Evolutionary conservation across 106 monocot genomes (phyloP), one percentile per base, ranked within the genome.

Genomic region (Apostasia shenzhenica): DNA sequence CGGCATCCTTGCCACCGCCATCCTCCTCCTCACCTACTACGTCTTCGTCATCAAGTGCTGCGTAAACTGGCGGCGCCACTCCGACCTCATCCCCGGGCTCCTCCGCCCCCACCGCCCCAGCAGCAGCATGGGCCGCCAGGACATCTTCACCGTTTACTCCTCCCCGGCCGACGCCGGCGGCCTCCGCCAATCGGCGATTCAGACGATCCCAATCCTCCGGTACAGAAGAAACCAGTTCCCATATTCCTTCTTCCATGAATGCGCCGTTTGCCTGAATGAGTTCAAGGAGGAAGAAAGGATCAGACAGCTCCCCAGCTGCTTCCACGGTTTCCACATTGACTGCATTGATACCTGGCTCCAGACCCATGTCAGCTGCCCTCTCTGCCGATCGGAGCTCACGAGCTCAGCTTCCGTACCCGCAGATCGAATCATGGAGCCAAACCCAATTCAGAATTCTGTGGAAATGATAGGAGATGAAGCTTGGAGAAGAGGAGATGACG

Each of bases 301-400:
- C 40, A 56, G 85, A 44, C 43, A 78, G 10, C 75, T 85, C 3
- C 85, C 85, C 12, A 59, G 55, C 42, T 85, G 85, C 71, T 48
- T 68, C 59, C 85, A 85, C 12, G 51, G 42, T 62, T 85, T 85
- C 75, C 85, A 85, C 40, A 76, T 85, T 0, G 85, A 81, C 51
- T 85, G 85, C 74, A 78, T 85, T 13, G 81, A 85, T 49, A 57
- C 58, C 2, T 85, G 85, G 85, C 75, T 85, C 38, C 78, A 71
- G 14, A 56, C 66, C 48, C 73, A 81, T 26, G 71, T 81, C n/a
- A 85, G 72, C 53, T 85, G 85, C 71, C 85, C 85, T 1, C 81
- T 85, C 45, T 85, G 62, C 62, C 42, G 62, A 45, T 63, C 62
- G 42, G 62, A 63, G 13, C 26, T 63, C 43, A 63, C 62, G 0